These are phyloP conservation scores for Malassezia sympodialis DNA, from an alignment of 1,284 basidiomycete species.

Conservation along the genomic window DNA sequence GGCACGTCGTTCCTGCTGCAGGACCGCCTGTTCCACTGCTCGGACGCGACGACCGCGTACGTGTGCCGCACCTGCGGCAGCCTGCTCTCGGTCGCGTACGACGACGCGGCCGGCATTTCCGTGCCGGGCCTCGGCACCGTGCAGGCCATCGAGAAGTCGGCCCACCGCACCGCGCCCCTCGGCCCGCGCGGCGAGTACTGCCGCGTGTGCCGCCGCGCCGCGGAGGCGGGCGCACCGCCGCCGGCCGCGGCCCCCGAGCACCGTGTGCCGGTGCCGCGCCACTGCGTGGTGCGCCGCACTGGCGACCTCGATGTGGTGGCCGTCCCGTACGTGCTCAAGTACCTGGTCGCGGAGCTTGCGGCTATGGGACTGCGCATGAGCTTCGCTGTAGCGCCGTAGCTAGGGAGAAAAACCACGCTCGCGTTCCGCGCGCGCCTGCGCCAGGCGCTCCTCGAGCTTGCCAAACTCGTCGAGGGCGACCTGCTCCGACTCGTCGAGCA, in stretches of 20 bases:
- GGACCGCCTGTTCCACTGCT: constrained; percentile 98
- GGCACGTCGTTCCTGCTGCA: constrained; percentile 95
- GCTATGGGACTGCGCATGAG: constrained; percentile 55
- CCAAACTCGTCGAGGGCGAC: constrained; percentile 80
- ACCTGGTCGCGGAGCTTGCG: constrained; percentile 55
- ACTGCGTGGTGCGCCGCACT: constrained; percentile 18
- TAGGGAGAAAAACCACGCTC: constrained; percentile 30
- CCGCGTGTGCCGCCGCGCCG: constrained; percentile 32
- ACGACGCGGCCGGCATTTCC: constrained; percentile 18
- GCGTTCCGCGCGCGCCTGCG: constrained; percentile 29
- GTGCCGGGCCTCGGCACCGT: constrained; percentile 17
- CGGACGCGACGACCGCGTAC: constrained; percentile 97
- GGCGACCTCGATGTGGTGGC: constrained; percentile 53
- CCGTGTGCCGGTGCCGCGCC: constrained; percentile 22
- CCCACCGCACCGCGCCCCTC: constrained; percentile 18
- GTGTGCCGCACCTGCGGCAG: constrained; percentile 92
- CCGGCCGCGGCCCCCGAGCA: constrained; percentile 10
- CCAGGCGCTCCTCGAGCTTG: constrained; percentile 73
- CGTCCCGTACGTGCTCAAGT: constrained; percentile 69
- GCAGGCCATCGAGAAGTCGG: constrained; percentile 21
- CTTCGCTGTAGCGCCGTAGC: constrained; percentile 25
- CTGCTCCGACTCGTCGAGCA: constrained; percentile 79
- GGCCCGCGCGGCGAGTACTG: constrained; percentile 45
- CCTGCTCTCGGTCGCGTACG: constrained; percentile 69
- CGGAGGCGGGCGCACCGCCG: background rate